Evolutionary conservation across 768 basidiomycete genomes (phyloP).

Genomic region (Pulveroboletus sp.): DNA sequence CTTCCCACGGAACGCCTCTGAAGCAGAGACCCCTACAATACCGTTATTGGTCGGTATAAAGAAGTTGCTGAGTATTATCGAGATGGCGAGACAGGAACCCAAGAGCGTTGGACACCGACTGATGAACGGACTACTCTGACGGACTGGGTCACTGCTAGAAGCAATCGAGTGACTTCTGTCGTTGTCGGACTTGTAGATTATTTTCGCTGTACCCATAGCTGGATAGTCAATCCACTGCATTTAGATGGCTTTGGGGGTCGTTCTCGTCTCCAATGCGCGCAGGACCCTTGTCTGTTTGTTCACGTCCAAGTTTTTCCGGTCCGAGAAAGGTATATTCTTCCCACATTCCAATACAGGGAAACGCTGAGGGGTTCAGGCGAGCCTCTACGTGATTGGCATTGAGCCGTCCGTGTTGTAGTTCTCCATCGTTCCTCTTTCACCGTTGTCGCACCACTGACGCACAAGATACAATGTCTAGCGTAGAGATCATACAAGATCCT

Average conservation of each 20-base stretch:
- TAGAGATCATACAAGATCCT: conserved; percentile 37
- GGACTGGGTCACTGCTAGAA: not conserved
- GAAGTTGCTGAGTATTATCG: conserved; percentile 83
- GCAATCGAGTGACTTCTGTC: conserved; percentile 2
- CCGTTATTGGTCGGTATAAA: conserved; percentile 85
- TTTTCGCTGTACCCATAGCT: conserved; percentile 2
- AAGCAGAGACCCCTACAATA: conserved; percentile 41
- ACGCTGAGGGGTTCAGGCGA: conserved; percentile 12
- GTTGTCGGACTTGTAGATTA: conserved; percentile 4
- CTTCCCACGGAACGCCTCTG: conserved; percentile 41
- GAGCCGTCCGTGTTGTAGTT: not conserved
- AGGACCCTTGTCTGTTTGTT: not conserved
- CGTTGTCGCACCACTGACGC: not conserved
- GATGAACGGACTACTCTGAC: conserved; percentile 50
- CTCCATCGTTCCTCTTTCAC: not conserved
- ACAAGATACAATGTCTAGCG: conserved; percentile 19
- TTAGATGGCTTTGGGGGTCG: not conserved
- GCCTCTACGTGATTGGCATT: conserved; percentile 1
- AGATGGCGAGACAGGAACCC: conserved; percentile 97
- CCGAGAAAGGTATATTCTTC: conserved; percentile 24
- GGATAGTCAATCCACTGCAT: not conserved
- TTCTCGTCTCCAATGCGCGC: not conserved
- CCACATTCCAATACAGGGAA: conserved; percentile 9
- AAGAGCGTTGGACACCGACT: conserved; percentile 73
- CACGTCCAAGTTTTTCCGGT: not conserved